These are phyloP conservation scores for Fusarium irregulare DNA, from an alignment of 2,329 filamentous ascomycete genomes.

Conservation along the genomic window DNA sequence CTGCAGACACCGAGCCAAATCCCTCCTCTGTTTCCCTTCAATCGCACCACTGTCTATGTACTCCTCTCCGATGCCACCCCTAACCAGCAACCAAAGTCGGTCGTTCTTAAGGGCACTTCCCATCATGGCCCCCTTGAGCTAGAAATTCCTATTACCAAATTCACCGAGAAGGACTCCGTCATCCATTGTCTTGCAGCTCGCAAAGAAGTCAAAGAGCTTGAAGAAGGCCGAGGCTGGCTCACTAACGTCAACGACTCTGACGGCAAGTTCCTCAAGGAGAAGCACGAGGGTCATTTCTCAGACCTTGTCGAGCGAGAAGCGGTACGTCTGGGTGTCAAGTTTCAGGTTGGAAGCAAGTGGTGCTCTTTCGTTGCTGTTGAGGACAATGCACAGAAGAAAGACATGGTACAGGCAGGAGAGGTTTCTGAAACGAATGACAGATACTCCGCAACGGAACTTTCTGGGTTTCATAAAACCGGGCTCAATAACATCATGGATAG, in stretches of 20 bases:
- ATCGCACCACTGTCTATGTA: constrained; percentile 72
- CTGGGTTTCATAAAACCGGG: background rate
- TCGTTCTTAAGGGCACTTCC: constrained; percentile 69
- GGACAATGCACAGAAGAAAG: constrained; percentile 45
- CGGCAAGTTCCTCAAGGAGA: constrained; percentile 59
- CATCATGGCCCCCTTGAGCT: constrained; percentile 69
- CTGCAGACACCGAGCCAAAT: constrained; percentile 74
- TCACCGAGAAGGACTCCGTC: constrained; percentile 60
- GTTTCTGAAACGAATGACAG: background rate
- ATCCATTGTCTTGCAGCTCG: constrained; percentile 78
- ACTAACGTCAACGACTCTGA: constrained; percentile 59
- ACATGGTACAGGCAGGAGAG: constrained; percentile 3
- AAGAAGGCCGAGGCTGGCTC: constrained; percentile 77
- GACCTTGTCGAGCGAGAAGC: constrained; percentile 74
- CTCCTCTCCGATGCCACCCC: constrained; percentile 66
- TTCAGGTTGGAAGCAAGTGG: constrained; percentile 76
- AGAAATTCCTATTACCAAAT: constrained; percentile 69
- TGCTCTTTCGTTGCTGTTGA: constrained; percentile 79
- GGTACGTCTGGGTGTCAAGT: constrained; percentile 72
- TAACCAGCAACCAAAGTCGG: constrained; percentile 58
- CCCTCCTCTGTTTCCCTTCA: constrained; percentile 74
- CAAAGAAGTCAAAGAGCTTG: constrained; percentile 75
- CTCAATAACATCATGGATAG: background rate
- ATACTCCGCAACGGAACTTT: background rate
- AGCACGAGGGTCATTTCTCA: constrained; percentile 62